Base-by-base conservation (phyloP, 2,329 filamentous ascomycete genomes). In the Pochonia chlamydosporia region DNA sequence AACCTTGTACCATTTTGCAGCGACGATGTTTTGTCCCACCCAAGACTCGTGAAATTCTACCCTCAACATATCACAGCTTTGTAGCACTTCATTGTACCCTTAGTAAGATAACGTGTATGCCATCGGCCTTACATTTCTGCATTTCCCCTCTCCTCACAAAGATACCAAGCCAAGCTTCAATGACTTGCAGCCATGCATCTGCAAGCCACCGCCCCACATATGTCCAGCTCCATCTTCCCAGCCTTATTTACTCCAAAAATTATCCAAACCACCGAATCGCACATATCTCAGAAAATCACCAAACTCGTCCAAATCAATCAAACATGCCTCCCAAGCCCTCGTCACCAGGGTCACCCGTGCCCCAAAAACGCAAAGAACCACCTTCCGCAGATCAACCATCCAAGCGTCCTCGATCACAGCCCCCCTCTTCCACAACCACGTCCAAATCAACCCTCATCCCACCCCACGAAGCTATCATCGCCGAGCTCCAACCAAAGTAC, bases 401-500 rank as follows among this genome's bases (percentile, higher is more conserved):
- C n/a, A 48, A 50, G 43, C 41, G 42, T 11, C 20, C 23, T 7
- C 52, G 48, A 21, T 43, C 49, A 14, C 42, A 47, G 3, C 24
- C 45, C 2, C 50, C 47, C 24, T 43, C 52, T 23, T 14, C 35
- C 18, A 7, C 42, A 49, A 42, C 3, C 6, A 16, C 16, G 10
- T 26, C 23, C 20, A 51, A 40, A 14, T 25, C 53, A 7, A 46
- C 58, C 42, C 59, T 69, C 25, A 54, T 59, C 51, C 60, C 56
- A 10, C 67, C 74, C 20, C 66, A 73, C 58, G 68, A 69, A 48
- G 56, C 66, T 9, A 57, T 75, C n/a, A 58, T 75, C 47, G 55
- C 60, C 21, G 66, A 72, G 44, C 67, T 82, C 16, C 60, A 62
- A 18, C 52, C 64, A 3, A 73, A 70, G 44, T 75, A 76, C 62